phyloP scores from a whole-genome alignment of 345 rosid genomes.

The Arabidopsis arenosa region DNA sequence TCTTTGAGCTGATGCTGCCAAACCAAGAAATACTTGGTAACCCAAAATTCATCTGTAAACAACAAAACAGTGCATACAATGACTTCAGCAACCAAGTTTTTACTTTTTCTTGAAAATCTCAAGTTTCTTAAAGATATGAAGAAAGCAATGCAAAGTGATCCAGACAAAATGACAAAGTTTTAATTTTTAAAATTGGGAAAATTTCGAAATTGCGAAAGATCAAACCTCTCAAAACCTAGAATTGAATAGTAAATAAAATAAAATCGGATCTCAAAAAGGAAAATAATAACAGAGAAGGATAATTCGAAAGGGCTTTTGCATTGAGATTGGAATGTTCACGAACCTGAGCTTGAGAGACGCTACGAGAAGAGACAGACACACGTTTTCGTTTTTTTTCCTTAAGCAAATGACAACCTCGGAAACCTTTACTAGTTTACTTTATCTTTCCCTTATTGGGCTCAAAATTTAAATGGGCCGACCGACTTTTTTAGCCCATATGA shows the following conservation, averaged over 20 bases:
- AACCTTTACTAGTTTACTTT: neutral
- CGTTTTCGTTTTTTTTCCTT: neutral
- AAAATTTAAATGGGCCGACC: neutral
- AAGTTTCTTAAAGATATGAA: conserved; percentile 6
- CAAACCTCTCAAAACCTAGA: conserved; percentile 5
- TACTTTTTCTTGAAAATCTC: conserved; percentile 4
- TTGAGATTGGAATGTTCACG: conserved; percentile 32
- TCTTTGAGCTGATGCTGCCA: conserved; percentile 39
- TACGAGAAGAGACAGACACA: conserved; percentile 8
- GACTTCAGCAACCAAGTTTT: conserved; percentile 7
- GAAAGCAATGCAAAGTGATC: conserved; percentile 12
- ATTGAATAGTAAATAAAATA: neutral
- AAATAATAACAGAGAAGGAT: neutral
- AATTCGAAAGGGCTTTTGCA: conserved; percentile 9
- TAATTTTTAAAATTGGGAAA: neutral
- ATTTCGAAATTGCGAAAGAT: conserved; percentile 1
- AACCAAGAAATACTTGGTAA: conserved; percentile 56
- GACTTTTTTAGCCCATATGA: neutral
- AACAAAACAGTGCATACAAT: conserved; percentile 1
- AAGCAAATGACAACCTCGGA: conserved; percentile 6
- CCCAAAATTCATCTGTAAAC: conserved; percentile 54
- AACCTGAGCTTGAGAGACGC: conserved; percentile 37
- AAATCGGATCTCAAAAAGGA: neutral
- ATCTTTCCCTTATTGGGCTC: conserved; percentile 20
- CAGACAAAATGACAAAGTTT: neutral